Conservation (phyloP, 2,329 filamentous ascomycete genomes). For the Aureobasidium leucospermi region DNA sequence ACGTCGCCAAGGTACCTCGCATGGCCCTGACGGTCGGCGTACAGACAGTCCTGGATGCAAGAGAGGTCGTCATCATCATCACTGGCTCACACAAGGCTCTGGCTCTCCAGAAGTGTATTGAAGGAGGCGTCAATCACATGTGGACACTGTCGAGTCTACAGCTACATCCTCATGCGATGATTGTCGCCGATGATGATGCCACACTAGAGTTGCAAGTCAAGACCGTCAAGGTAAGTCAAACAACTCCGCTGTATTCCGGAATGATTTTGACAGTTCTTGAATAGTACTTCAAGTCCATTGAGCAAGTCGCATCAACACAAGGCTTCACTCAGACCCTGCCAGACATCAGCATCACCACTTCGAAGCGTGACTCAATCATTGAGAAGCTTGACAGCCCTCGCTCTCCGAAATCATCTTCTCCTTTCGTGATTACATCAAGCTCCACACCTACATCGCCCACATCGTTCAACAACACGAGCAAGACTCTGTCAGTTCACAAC, state of each 20-base stretch:
- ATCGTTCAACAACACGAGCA: not conserved
- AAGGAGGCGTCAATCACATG: slow-evolving; percentile 81
- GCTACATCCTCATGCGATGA: slow-evolving; percentile 71
- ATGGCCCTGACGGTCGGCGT: slow-evolving; percentile 83
- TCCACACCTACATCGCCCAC: not conserved
- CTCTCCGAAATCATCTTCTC: slow-evolving; percentile 14
- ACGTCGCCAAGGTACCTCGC: slow-evolving; percentile 65
- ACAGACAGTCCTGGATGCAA: slow-evolving; percentile 69
- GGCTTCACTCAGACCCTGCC: slow-evolving; percentile 40
- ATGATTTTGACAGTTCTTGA: not conserved
- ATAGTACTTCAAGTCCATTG: slow-evolving; percentile 44
- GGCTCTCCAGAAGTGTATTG: slow-evolving; percentile 71
- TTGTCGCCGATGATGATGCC: slow-evolving; percentile 73
- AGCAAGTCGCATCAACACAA: slow-evolving; percentile 37
- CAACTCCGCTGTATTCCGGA: not conserved
- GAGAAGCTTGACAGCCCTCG: slow-evolving; percentile 27
- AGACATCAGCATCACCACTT: slow-evolving; percentile 23
- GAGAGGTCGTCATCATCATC: slow-evolving; percentile 77
- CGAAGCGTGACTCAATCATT: slow-evolving; percentile 29
- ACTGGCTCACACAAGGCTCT: slow-evolving; percentile 73
- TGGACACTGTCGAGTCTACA: slow-evolving; percentile 81
- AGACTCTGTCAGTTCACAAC: not conserved
- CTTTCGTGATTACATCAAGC: not conserved
- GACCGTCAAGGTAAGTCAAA: slow-evolving; percentile 29
- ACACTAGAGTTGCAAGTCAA: slow-evolving; percentile 42